Conservation (phyloP, 352 stramenopile species). For the Pythium phragmiticola region DNA sequence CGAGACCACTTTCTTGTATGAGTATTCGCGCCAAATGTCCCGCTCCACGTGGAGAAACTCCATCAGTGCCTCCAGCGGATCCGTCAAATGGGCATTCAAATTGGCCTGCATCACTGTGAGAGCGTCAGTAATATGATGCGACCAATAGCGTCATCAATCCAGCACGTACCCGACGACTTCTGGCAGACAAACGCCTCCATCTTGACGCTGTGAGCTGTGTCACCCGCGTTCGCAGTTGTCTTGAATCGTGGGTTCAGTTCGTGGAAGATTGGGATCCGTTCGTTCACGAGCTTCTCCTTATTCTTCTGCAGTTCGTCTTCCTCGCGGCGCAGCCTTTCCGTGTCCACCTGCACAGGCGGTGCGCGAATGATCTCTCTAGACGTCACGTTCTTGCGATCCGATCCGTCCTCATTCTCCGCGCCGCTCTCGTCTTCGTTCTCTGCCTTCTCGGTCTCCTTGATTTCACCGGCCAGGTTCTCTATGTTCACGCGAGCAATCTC, state of each 20-base stretch:
- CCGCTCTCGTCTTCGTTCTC: slow-evolving; percentile 22
- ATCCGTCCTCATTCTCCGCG: slow-evolving; percentile 52
- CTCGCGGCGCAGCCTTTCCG: slow-evolving; percentile 36
- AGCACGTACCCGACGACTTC: slow-evolving; percentile 58
- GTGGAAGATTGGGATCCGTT: slow-evolving; percentile 68
- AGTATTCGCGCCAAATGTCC: slow-evolving; percentile 78
- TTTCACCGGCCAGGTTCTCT: slow-evolving; percentile 25
- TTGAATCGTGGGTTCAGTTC: slow-evolving; percentile 70
- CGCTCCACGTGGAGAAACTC: slow-evolving; percentile 75
- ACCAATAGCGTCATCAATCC: background rate
- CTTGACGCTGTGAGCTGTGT: slow-evolving; percentile 38
- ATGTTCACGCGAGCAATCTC: slow-evolving; percentile 12
- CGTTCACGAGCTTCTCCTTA: slow-evolving; percentile 54
- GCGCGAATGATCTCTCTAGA: slow-evolving; percentile 44
- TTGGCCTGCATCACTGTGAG: slow-evolving; percentile 60
- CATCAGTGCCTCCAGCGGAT: slow-evolving; percentile 76
- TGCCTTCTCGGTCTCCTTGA: background rate
- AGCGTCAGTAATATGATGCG: background rate
- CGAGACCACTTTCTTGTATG: slow-evolving; percentile 82
- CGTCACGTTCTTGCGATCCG: slow-evolving; percentile 36
- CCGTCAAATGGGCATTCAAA: slow-evolving; percentile 74
- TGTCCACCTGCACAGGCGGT: slow-evolving; percentile 34
- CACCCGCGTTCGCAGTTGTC: slow-evolving; percentile 35
- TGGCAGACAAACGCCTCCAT: slow-evolving; percentile 66
- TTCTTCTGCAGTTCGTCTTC: slow-evolving; percentile 46